Evolutionary conservation across 176 grass and related monocot species (phyloP).

Genomic region (Oryza glaberrima): DNA sequence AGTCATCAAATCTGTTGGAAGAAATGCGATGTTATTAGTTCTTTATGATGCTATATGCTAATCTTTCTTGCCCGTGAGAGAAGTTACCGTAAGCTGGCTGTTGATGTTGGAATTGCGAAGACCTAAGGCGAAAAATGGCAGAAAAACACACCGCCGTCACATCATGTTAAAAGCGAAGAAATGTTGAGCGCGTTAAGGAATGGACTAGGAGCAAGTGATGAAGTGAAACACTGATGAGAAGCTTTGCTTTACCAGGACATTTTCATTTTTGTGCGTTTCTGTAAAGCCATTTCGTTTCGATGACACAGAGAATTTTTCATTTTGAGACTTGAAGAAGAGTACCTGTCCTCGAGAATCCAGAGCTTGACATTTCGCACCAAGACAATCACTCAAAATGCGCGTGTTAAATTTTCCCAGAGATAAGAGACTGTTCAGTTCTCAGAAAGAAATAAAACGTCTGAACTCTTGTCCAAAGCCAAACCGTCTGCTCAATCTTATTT

Average conservation of each 20-base stretch:
- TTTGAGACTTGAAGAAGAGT: too few relatives aligned
- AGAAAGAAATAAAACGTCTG: too few relatives aligned
- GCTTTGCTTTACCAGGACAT: neutral
- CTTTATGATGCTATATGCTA: neutral
- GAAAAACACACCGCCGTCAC: neutral
- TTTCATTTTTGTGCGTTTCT: neutral
- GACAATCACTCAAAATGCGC: too few relatives aligned
- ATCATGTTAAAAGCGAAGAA: neutral
- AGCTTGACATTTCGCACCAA: too few relatives aligned
- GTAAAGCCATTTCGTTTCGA: neutral
- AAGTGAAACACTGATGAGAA: too few relatives aligned
- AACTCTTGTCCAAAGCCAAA: too few relatives aligned
- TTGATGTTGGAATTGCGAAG: neutral
- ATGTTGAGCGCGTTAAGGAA: neutral
- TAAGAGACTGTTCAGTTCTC: too few relatives aligned
- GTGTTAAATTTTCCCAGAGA: too few relatives aligned
- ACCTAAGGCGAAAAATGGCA: neutral
- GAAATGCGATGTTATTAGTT: neutral
- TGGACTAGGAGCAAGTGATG: neutral
- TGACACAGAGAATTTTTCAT: too few relatives aligned
- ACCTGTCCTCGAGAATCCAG: too few relatives aligned
- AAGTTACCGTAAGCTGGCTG: constrained; percentile 1
- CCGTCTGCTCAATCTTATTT: too few relatives aligned
- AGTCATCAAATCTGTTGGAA: neutral
- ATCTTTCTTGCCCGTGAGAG: constrained; percentile 2